Evolutionary conservation across 805 yeast genomes (phyloP).

Genomic region (Candida golubevii): DNA sequence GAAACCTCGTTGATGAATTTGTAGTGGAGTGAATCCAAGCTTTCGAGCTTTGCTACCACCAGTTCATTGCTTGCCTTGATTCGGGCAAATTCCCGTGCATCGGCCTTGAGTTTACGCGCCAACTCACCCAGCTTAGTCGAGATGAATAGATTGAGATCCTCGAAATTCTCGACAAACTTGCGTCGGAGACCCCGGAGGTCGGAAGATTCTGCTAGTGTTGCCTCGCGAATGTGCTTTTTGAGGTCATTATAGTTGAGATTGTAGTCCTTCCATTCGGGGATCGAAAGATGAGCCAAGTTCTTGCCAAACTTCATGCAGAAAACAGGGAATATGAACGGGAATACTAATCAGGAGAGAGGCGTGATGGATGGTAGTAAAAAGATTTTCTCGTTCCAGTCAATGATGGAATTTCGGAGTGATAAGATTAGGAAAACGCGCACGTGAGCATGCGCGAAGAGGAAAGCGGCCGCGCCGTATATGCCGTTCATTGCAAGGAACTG

Average conservation of each 20-base stretch:
- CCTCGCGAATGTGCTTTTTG: conserved; percentile 57
- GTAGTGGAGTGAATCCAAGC: conserved; percentile 28
- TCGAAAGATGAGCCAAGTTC: conserved; percentile 67
- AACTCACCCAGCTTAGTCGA: conserved; percentile 67
- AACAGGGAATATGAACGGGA: too few species aligned
- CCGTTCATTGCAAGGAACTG: too few species aligned
- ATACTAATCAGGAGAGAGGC: too few species aligned
- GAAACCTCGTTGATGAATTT: conserved; percentile 36
- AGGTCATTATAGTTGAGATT: conserved; percentile 80
- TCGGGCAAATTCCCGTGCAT: conserved; percentile 18
- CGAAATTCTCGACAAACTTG: conserved; percentile 54
- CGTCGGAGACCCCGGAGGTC: conserved; percentile 34
- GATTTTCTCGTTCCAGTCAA: too few species aligned
- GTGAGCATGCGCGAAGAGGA: too few species aligned
- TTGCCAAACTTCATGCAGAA: conserved; percentile 77
- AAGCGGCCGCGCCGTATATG: too few species aligned
- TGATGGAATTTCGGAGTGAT: too few species aligned
- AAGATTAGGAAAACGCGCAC: too few species aligned
- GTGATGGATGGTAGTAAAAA: too few species aligned
- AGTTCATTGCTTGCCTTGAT: conserved; percentile 8
- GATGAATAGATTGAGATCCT: conserved; percentile 58
- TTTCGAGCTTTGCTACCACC: conserved; percentile 10
- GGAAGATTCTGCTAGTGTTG: conserved; percentile 35
- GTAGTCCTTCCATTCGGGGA: conserved; percentile 83
- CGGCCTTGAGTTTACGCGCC: conserved; percentile 39